Evolutionary conservation across 2,329 filamentous ascomycete genomes (phyloP).

Genomic region (Plenodomus lindquistii): DNA sequence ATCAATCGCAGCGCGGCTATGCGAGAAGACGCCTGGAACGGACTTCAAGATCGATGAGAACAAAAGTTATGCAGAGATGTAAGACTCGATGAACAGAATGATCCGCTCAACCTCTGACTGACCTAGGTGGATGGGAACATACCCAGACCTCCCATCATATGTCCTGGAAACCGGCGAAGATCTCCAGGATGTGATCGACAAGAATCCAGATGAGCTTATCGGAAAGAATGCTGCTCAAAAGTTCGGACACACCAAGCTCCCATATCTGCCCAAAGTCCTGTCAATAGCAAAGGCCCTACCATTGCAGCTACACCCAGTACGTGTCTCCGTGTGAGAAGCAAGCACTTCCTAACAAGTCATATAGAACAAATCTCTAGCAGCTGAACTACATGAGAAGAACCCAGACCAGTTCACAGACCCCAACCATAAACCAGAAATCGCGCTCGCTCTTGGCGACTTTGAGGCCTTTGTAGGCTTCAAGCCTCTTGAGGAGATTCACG

Average conservation of each 20-base stretch:
- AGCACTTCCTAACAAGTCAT: slow-evolving; percentile 6
- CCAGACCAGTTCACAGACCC: slow-evolving; percentile 69
- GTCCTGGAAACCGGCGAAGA: slow-evolving; percentile 65
- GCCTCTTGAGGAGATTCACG: slow-evolving; percentile 62
- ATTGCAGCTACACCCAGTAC: slow-evolving; percentile 69
- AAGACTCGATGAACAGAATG: slow-evolving; percentile 1
- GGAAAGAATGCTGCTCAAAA: slow-evolving; percentile 64
- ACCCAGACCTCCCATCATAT: slow-evolving; percentile 70
- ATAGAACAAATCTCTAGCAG: slow-evolving; percentile 65
- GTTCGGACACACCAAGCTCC: slow-evolving; percentile 66
- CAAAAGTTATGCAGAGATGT: slow-evolving; percentile 66
- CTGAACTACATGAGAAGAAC: slow-evolving; percentile 65
- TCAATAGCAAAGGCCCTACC: slow-evolving; percentile 77
- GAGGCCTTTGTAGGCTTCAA: slow-evolving; percentile 79
- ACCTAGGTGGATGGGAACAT: slow-evolving; percentile 71
- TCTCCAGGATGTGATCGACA: slow-evolving; percentile 66
- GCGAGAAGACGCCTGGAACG: slow-evolving; percentile 65
- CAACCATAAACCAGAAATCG: slow-evolving; percentile 83
- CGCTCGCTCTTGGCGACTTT: slow-evolving; percentile 70
- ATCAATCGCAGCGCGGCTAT: slow-evolving; percentile 68
- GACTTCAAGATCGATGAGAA: slow-evolving; percentile 67
- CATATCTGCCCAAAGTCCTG: slow-evolving; percentile 75
- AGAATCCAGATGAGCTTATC: slow-evolving; percentile 64
- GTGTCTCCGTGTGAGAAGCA: not conserved
- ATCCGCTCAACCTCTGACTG: slow-evolving; percentile 7